Base-by-base conservation (phyloP, 1,284 basidiomycete genomes). In the Naganishia sp. region DNA sequence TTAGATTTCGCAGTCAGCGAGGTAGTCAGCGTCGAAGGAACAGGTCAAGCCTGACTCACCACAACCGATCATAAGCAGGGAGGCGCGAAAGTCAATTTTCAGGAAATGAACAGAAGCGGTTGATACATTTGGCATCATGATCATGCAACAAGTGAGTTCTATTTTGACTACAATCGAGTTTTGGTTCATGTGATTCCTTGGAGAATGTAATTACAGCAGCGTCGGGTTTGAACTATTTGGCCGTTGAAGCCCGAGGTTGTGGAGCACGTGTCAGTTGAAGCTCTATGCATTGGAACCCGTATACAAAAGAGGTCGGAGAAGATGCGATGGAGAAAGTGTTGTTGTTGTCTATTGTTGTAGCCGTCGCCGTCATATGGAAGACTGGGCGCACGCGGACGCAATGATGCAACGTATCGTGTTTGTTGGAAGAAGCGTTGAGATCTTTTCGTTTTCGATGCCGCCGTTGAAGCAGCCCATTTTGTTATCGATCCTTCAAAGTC, bases 201-300 rank as follows among this genome's bases (percentile, higher is more conserved):
- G 25, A 51, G 58, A 51, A 32, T 61, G 58, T 61, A 61, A 61
- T 51, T 61, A 61, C 58, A 61, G 58, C 46, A 50, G 21, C 18
- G 32, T 54, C 32, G 57, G 58, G 57, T 47, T 25, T 51, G 21
- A 42, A 23, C n/a, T 49, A 51, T 23, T 60, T 50, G 58, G 47
- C 58, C 32, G 58, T 61, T 61, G 58, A 61, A 61, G 58, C 58
- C 58, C 58, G 47, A 61, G 58, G 46, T 60, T 45, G 45, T 60
- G 43, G 49, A 51, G 58, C 58, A 61, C 47, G 49, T 61, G 58
- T 41, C 58, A 23, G 58, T 61, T 61, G 58, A 61, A 49, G 58
- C 58, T 61, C 58, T 61, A 61, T 61, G 58, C 58, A 47, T 61
- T 61, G 47, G 6, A 61, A 61, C 58, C 58, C 58, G 58, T 61